A percentile compares a stretch with the other conserved stretches of the same genome.
These are phyloP conservation scores for Fusarium sp. DNA, from an alignment of 2,329 filamentous ascomycete genomes.

Conservation along the genomic window DNA sequence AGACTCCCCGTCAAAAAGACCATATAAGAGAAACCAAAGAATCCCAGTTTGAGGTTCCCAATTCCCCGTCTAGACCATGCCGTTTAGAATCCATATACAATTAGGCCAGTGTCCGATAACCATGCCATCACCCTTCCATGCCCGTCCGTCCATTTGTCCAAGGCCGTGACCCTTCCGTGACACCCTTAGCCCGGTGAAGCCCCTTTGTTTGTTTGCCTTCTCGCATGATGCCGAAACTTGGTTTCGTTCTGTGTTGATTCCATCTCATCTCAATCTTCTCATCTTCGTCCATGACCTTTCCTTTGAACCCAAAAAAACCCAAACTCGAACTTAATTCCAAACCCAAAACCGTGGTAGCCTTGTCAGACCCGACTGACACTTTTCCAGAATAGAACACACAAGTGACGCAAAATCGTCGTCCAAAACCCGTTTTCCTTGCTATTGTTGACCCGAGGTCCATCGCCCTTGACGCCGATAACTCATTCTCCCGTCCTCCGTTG, in stretches of 20 bases:
- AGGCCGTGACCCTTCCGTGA: conserved; percentile 1
- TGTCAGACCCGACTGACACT: conserved; percentile 1
- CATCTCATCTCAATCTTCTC: conserved; percentile 10
- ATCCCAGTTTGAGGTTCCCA: conserved; percentile 4
- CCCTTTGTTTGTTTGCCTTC: not conserved
- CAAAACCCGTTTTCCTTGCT: not conserved
- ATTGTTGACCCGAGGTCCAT: not conserved
- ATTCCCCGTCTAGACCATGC: conserved; percentile 26
- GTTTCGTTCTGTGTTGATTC: conserved; percentile 34
- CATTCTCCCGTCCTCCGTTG: conserved; percentile 26
- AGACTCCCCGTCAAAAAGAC: not conserved
- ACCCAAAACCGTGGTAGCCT: not conserved
- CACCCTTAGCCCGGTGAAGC: conserved; percentile 7
- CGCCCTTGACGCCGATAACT: conserved; percentile 38
- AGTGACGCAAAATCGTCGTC: conserved; percentile 6
- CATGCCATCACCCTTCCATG: not conserved
- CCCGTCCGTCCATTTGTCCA: not conserved
- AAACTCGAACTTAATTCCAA: conserved; percentile 1
- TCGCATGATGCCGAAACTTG: conserved; percentile 25
- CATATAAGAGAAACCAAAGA: conserved; percentile 1
- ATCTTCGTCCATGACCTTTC: conserved; percentile 7
- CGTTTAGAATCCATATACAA: conserved; percentile 11
- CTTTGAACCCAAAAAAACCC: conserved; percentile 10
- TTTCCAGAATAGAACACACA: conserved; percentile 20
- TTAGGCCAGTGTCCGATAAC: conserved; percentile 20